phyloP scores from a whole-genome alignment of 306 rosid species.

The Pyrus pyrifolia region DNA sequence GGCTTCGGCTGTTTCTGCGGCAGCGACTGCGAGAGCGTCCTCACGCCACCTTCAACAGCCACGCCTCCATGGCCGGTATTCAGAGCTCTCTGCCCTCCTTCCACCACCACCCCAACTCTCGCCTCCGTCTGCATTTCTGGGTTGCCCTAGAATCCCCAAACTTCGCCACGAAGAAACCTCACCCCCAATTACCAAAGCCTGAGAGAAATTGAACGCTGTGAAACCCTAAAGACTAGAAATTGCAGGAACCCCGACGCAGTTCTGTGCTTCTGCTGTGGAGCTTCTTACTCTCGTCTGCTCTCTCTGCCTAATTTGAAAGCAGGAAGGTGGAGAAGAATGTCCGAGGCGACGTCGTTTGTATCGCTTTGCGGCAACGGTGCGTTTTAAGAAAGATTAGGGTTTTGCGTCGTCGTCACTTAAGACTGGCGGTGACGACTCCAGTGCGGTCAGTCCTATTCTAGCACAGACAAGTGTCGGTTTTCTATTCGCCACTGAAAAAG shows the following conservation, averaged over 20 bases:
- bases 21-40: constrained; percentile 36
- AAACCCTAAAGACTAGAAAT: neutral
- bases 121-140: constrained; percentile 84
- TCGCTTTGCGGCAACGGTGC: neutral
- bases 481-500: neutral
- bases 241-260: neutral
- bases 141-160: constrained; percentile 5
- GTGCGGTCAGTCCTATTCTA: neutral
- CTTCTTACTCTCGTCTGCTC: neutral
- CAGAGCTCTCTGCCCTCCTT: constrained; percentile 50
- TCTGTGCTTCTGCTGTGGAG: neutral
- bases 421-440: neutral
- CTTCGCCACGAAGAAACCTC: neutral
- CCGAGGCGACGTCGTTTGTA: neutral
- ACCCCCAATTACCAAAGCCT: neutral
- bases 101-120: constrained; percentile 65
- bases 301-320: constrained; percentile 12
- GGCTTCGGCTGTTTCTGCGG: constrained; percentile 28
- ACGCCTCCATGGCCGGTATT: constrained; percentile 41
- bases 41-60: constrained; percentile 54
- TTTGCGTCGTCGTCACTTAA: neutral
- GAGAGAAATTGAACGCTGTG: neutral
- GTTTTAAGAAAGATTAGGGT: neutral
- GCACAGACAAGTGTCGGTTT: neutral
- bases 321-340: neutral